Base-by-base conservation (phyloP, 1,139 yeast species). In the Ogataea hybrid region DNA sequence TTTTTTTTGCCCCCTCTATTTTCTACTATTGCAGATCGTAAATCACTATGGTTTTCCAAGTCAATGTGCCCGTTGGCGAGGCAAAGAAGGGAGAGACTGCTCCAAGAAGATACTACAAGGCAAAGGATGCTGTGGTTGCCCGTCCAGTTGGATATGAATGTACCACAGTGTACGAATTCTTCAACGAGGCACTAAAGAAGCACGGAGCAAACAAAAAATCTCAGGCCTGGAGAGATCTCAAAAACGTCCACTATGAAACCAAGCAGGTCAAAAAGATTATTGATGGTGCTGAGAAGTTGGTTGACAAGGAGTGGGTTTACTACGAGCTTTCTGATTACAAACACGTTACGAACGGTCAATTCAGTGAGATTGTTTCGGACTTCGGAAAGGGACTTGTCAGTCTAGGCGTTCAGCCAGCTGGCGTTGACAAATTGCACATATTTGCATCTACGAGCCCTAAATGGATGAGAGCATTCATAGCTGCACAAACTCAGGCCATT, bases 391-490 rank as follows among this genome's bases (percentile, higher is more conserved):
- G 97, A 49, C 71, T 92, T 48, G 69, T 78, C 35, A 73, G 80
- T 53, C 59, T 85, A 34, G 98, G 97, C n/a, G 54, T 94, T 51
- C 61, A 68, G 49, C 89, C 94, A 16, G 63, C 67, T 34, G 77
- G 78, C 54, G 67, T 67, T 34, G 81, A 83, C 53, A 79, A 77
- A 56, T 63, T 90, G 54, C 96, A 90, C 64, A 75, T 92, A 43
- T 94, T 82, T 66, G 96, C 96, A 28, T 67, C 85, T 25, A 84
- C 96, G 21, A 84, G 95, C 25, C 84, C 79, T 42, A 79, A 78
- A 60, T 92, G 98, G 98, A 77, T 92, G 84, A 87, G 87, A 67
- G 76, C 88, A 31, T 92, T 83, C 52, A 65, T 89, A 52, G 96
- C 90, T 12, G 74, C 86, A 41, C 77, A 79, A 56, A 69, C 88